Base-by-base conservation (phyloP, 2,329 filamentous ascomycete genomes). In the Talaromyces marneffei region DNA sequence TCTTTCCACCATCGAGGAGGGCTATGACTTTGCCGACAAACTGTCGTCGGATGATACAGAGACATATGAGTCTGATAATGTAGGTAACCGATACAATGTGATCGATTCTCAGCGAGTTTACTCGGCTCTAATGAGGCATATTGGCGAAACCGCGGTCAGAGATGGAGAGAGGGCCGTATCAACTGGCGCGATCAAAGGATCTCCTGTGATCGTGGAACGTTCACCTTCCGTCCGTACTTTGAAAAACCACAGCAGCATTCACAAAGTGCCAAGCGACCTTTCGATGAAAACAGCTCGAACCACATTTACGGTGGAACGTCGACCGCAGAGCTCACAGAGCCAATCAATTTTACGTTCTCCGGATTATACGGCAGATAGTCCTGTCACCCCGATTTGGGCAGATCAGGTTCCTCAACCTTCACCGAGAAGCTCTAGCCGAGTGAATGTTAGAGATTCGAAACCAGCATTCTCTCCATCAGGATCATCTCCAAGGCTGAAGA, bases 1-100 rank as follows among this genome's bases (percentile, higher is more conserved):
- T 9, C 65, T 80, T 23, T 78, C 77, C 12, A 72, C 79, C 37
- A 78, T 80, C 31, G 69, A 78, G 56, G 78, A 80, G 61, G 69
- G 75, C 62, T 73, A 69, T 2, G 71, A 67, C 37, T 65, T 37
- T 20, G 27, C 59, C 12, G 66, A 67, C 55, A 35, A 56, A 64
- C 39, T 67, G 69, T 62, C 65, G 68, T 55, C 67, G 68, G 56
- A 69, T 67, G 10, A 71, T 71, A 35, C 55, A 39, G 55, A 59
- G 14, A 46, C 39, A 10, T 52, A 40, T 48, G 14, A 20, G 6
- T 1, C 31, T 23, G 23, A 46, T 6, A 18, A 44, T 10, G 60
- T 14, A 16, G 42, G 27, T 40, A 23, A 31, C 12, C 48, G 50
- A 50, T 39, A 58, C 54, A 66, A 68, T 14, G 66, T 65, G 44